Evolutionary conservation across 2,329 filamentous ascomycete species (phyloP).

Genomic region (Cladosporium sp.): DNA sequence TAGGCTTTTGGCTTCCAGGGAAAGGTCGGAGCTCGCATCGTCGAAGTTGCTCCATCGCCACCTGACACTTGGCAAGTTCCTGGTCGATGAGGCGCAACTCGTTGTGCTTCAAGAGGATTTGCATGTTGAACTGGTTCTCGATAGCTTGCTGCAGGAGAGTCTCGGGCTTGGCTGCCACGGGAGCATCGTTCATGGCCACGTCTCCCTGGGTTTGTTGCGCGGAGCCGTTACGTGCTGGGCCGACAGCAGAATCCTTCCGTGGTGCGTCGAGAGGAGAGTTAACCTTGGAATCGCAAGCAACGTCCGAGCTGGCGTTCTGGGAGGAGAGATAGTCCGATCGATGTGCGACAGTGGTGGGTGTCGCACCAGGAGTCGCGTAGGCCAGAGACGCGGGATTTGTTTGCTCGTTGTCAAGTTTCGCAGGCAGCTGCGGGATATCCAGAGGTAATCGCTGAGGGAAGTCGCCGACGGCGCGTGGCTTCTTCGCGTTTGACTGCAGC

Average conservation of each 20-base stretch:
- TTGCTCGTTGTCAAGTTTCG: constrained; percentile 10
- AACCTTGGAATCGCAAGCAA: constrained; percentile 1
- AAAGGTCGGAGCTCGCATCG: constrained; percentile 90
- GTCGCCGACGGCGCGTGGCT: constrained; percentile 4
- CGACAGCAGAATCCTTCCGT: constrained; percentile 10
- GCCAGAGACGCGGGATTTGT: constrained; percentile 7
- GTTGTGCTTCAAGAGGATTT: constrained; percentile 90
- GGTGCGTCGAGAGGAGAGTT: not conserved
- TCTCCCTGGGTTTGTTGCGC: not conserved
- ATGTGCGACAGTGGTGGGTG: constrained; percentile 6
- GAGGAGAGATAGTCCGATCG: constrained; percentile 10
- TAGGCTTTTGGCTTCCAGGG: constrained; percentile 65
- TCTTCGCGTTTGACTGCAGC: constrained; percentile 14
- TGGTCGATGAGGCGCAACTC: constrained; percentile 92
- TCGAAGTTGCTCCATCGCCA: constrained; percentile 87
- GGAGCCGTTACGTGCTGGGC: not conserved
- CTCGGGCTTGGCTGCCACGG: constrained; percentile 8
- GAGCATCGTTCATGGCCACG: constrained; percentile 15
- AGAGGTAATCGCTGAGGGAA: constrained; percentile 11
- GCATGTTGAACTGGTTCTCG: constrained; percentile 81
- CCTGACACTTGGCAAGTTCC: constrained; percentile 91
- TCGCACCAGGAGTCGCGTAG: constrained; percentile 8
- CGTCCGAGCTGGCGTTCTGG: not conserved
- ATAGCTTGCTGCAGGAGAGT: constrained; percentile 62
- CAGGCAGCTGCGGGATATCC: constrained; percentile 9